Evolutionary conservation across 805 yeast species (phyloP), one percentile per base, ranked within the genome.

Genomic region (Cyberlindnera samutprakarnensis): DNA sequence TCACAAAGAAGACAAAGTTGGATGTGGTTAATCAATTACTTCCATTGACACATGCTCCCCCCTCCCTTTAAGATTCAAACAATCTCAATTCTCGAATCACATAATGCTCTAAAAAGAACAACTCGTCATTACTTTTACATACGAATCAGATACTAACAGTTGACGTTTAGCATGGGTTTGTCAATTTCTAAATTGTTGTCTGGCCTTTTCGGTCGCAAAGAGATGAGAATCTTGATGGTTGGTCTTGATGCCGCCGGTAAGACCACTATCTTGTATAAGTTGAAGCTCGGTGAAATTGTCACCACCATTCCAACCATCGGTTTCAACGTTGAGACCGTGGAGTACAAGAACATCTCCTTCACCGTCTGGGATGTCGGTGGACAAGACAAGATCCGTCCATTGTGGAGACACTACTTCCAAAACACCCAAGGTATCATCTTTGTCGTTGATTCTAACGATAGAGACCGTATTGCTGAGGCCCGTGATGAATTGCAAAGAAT

Each of bases 311-410:
- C 96, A 64, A 87, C 96, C 47, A 86, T 87, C 63, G 96, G 96
- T 56, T 87, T 87, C 78, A 87, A 87, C 63, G 96, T 87, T 51
- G 96, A 87, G 68, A 87, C 96, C 41, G 95, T 87, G 54, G 95
- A 87, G 71, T 86, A 87, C 74, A 87, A 87, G 71, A 87, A 87
- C 78, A 85, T 87, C 64, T 81, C 94, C 27, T 87, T 87, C 70
- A 86, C 95, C 39, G 96, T 87, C 45, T 87, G 96, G 97, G 97
- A 90, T 76, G 96, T 88, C 52, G 97, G 97, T 82, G 97, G 97
- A 76, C 97, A 90, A 72, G 96, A 87, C 66, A 88, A 88, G 70
- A 90, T 90, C 58, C 84, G 97, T 70, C 96, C 97, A 39, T 72
- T 90, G 64, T 90, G 97, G 97, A 83, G 96, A 77, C 94, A 90